Conservation (phyloP, 495 filamentous ascomycete species). For the Aspergillus saccharolyticus region DNA sequence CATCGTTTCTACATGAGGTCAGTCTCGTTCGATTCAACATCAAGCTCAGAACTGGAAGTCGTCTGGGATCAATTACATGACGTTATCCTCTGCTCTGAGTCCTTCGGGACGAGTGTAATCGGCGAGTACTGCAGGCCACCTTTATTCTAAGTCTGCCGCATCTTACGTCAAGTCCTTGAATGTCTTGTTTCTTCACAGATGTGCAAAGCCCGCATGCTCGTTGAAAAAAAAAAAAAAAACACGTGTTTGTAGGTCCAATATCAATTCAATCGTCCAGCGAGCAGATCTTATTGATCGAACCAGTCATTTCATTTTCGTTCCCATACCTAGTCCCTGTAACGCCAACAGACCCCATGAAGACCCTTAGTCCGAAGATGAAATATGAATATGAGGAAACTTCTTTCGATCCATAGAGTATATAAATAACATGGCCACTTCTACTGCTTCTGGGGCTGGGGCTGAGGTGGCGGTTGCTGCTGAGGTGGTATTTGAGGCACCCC, state of each 20-base stretch:
- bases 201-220: not conserved
- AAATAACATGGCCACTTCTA: not conserved
- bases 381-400: not conserved
- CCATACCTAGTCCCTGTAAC: not conserved
- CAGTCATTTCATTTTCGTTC: not conserved
- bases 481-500: slow-evolving; percentile 1
- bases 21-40: no score
- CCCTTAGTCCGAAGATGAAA: not conserved
- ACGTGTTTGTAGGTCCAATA: not conserved
- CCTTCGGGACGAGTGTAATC: no score
- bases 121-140: not conserved
- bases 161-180: not conserved
- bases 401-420: not conserved
- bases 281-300: not conserved
- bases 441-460: slow-evolving; percentile 4
- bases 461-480: slow-evolving; percentile 12
- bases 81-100: no score
- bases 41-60: no score
- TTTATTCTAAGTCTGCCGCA: not conserved
- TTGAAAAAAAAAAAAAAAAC: not conserved
- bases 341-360: not conserved
- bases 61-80: no score
- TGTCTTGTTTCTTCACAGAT: not conserved
- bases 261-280: not conserved
- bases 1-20: no score